Percentiles rank a stretch among this genome's conserved stretches.
phyloP scores from a whole-genome alignment of 2,329 filamentous ascomycete genomes.

The Exophiala viscosa region DNA sequence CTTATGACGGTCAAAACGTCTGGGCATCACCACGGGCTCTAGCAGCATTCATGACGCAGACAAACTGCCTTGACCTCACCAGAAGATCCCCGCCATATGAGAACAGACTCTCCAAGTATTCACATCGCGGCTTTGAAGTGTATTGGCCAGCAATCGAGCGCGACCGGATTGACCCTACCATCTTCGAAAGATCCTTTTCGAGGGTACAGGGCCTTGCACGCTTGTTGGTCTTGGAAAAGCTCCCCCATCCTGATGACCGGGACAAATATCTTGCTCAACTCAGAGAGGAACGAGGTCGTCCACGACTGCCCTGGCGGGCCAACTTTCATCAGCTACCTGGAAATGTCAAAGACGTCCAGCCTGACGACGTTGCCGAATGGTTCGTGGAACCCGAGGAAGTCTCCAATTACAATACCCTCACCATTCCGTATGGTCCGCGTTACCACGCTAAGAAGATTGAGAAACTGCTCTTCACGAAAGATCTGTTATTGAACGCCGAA shows the following conservation, averaged over 20 bases:
- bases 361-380: slow-evolving; percentile 84
- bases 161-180: slow-evolving; percentile 74
- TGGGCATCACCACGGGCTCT: slow-evolving; percentile 74
- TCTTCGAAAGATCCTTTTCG: slow-evolving; percentile 76
- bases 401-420: slow-evolving; percentile 73
- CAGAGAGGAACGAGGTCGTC: slow-evolving; percentile 68
- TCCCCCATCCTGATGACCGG: slow-evolving; percentile 65
- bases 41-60: slow-evolving; percentile 74
- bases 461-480: slow-evolving; percentile 75
- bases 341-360: slow-evolving; percentile 72
- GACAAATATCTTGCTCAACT: slow-evolving; percentile 69
- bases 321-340: slow-evolving; percentile 51
- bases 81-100: slow-evolving; percentile 83
- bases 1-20: slow-evolving; percentile 76
- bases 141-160: slow-evolving; percentile 74
- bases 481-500: slow-evolving; percentile 69
- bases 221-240: slow-evolving; percentile 72
- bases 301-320: slow-evolving; percentile 42
- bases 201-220: slow-evolving; percentile 73
- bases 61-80: slow-evolving; percentile 74
- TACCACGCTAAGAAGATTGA: slow-evolving; percentile 60
- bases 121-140: slow-evolving; percentile 77
- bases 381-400: slow-evolving; percentile 66
- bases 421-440: slow-evolving; percentile 37
- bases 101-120: slow-evolving; percentile 81